Evolutionary conservation across 306 rosid species (phyloP).

Genomic region (Boehmeria nivea): DNA sequence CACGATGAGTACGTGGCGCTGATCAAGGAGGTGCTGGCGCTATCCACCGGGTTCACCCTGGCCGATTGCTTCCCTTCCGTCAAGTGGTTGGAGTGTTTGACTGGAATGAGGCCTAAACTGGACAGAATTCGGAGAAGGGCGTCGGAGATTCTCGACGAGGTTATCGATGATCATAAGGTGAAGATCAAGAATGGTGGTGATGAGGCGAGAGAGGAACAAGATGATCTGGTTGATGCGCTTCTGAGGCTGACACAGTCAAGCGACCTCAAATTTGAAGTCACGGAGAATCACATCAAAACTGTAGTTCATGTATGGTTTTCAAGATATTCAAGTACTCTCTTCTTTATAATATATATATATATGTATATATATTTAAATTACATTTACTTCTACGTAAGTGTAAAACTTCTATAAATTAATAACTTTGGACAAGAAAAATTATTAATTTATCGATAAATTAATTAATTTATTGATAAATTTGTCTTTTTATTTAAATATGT

Average conservation of each 20-base stretch:
- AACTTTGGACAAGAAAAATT: too few relatives aligned
- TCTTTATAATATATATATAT: too few relatives aligned
- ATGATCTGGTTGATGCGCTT: slow-evolving; percentile 13
- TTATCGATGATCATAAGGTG: slow-evolving; percentile 1
- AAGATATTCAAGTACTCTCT: too few relatives aligned
- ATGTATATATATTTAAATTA: too few relatives aligned
- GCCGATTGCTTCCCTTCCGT: slow-evolving; percentile 17
- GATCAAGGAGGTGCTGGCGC: not conserved
- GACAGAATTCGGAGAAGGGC: not conserved
- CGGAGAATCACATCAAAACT: slow-evolving; percentile 10
- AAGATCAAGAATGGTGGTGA: not conserved
- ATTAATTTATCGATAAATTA: too few relatives aligned
- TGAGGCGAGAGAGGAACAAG: not conserved
- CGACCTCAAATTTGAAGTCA: slow-evolving; percentile 1
- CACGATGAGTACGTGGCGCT: slow-evolving; percentile 8
- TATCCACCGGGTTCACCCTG: not conserved
- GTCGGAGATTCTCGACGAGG: slow-evolving; percentile 8
- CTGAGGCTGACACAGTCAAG: not conserved
- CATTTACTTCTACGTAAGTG: not conserved
- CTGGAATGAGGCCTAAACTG: not conserved
- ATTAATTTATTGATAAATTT: too few relatives aligned
- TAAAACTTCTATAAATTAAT: too few relatives aligned
- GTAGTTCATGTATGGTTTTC: slow-evolving; percentile 4
- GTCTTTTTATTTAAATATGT: too few relatives aligned
- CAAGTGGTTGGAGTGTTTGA: not conserved